Percentiles rank a stretch among this genome's conserved stretches.
Conservation (phyloP, 345 rosid genomes). For the Tarenaya hassleriana region DNA sequence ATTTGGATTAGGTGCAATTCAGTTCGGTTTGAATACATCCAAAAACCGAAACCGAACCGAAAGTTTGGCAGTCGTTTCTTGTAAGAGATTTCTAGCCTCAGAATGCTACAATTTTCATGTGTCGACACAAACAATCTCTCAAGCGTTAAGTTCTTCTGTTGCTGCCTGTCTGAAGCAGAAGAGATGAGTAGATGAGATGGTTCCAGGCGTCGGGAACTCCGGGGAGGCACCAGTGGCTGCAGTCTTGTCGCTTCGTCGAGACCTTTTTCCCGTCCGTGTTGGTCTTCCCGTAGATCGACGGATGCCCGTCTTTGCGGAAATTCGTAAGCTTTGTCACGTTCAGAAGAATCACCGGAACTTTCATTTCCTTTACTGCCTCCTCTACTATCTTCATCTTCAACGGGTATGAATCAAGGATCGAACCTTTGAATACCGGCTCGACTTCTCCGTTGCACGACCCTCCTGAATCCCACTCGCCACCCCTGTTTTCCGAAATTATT, state of each 20-base stretch:
- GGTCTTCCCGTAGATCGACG: conserved; percentile 67
- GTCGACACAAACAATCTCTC: too few species aligned
- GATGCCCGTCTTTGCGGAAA: conserved; percentile 91
- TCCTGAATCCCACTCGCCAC: conserved; percentile 97
- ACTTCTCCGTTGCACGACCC: conserved; percentile 82
- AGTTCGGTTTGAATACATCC: too few species aligned
- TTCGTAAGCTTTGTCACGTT: conserved; percentile 82
- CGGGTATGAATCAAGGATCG: conserved; percentile 59
- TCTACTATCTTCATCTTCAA: conserved; percentile 83
- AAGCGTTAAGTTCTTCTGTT: too few species aligned
- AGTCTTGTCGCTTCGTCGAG: conserved; percentile 56
- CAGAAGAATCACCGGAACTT: conserved; percentile 51
- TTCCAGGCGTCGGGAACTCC: conserved; percentile 96
- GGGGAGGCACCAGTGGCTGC: conserved; percentile 98
- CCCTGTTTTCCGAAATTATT: conserved; percentile 36
- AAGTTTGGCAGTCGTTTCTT: too few species aligned
- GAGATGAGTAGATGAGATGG: conserved; percentile 84
- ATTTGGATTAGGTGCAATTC: too few species aligned
- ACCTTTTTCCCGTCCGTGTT: conserved; percentile 31
- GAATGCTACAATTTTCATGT: too few species aligned
- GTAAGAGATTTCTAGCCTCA: too few species aligned
- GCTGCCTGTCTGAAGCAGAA: too few species aligned
- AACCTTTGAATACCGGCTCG: conserved; percentile 53
- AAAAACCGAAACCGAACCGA: too few species aligned
- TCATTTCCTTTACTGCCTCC: conserved; percentile 60